phyloP scores from a whole-genome alignment of 345 rosid genomes.

The Eucalyptus regnans region DNA sequence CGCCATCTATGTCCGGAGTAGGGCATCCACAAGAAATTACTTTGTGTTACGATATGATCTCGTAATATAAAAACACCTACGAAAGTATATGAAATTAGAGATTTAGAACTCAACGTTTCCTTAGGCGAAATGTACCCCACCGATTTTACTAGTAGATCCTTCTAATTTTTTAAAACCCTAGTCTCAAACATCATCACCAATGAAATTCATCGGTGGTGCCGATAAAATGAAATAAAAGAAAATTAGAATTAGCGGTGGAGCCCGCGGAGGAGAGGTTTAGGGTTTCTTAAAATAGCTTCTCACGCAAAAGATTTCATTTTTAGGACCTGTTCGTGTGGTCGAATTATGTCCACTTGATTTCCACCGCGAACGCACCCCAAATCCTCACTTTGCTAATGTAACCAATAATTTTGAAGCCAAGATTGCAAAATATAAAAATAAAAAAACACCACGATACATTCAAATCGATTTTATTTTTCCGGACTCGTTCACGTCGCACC shows the following conservation, averaged over 20 bases:
- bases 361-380: accelerated
- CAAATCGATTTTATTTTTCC: no score
- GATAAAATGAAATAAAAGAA: no score
- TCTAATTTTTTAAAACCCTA: no score
- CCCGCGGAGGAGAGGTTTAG: not conserved
- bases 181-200: not conserved
- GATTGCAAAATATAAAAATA: no score
- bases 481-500: no score
- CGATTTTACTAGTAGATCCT: not conserved
- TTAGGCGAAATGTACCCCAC: not conserved
- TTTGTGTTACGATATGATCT: not conserved
- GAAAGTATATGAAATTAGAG: not conserved
- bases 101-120: not conserved
- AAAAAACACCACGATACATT: no score
- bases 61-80: not conserved
- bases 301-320: not conserved
- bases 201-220: not conserved
- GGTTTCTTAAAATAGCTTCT: not conserved
- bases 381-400: not conserved
- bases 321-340: not conserved
- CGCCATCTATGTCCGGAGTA: not conserved
- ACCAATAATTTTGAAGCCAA: not conserved
- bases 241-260: not conserved
- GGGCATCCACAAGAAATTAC: not conserved
- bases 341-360: not conserved